Evolutionary conservation across 495 filamentous ascomycete genomes (phyloP).

Genomic region (Penicillium dipodomyicola): DNA sequence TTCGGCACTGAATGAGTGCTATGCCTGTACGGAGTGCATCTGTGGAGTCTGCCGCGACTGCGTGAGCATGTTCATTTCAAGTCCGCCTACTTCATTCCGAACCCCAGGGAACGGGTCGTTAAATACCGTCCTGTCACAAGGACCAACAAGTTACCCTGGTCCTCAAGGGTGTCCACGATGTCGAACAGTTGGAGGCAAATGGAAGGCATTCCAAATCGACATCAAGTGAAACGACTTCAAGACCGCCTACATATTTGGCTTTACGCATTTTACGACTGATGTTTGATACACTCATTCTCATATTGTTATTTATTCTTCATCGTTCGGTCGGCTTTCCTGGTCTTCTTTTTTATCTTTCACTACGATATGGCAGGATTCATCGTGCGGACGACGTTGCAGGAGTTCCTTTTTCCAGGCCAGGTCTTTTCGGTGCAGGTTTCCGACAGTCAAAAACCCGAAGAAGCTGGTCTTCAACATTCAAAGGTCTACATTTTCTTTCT

Average conservation of each 20-base stretch:
- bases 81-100: slow-evolving; percentile 39
- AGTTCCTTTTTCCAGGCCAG: slow-evolving; percentile 2
- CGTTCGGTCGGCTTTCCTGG: neutral
- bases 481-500: slow-evolving; percentile 17
- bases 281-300: slow-evolving; percentile 26
- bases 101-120: slow-evolving; percentile 37
- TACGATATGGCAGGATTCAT: neutral
- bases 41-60: slow-evolving; percentile 86
- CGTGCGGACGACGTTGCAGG: slow-evolving; percentile 6
- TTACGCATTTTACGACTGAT: slow-evolving; percentile 45
- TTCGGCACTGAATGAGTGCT: slow-evolving; percentile 73
- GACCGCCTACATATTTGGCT: slow-evolving; percentile 19
- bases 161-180: slow-evolving; percentile 52
- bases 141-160: slow-evolving; percentile 42
- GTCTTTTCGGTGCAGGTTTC: slow-evolving; percentile 22
- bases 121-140: slow-evolving; percentile 28
- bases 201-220: slow-evolving; percentile 55
- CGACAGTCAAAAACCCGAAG: slow-evolving; percentile 19
- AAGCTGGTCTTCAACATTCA: slow-evolving; percentile 28
- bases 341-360: neutral
- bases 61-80: slow-evolving; percentile 70
- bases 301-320: slow-evolving; percentile 12
- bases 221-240: slow-evolving; percentile 42
- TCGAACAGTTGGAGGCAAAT: slow-evolving; percentile 48
- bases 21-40: slow-evolving; percentile 92